Conservation (phyloP, 2,329 filamentous ascomycete genomes). For the Beauveria pseudobassiana region DNA sequence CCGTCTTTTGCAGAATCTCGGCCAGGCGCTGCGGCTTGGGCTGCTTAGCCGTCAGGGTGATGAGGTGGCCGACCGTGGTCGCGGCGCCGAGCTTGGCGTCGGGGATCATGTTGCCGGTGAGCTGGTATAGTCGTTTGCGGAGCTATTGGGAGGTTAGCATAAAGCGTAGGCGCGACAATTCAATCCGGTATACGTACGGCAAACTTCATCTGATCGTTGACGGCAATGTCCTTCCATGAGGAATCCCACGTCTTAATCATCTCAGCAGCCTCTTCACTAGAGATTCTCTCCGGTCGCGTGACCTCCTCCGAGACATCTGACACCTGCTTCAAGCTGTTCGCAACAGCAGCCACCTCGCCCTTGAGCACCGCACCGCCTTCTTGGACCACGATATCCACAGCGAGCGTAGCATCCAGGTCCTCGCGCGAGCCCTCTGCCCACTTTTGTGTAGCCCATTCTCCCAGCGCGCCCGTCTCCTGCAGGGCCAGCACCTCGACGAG, state of each 20-base stretch:
- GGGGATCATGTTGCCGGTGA: slow-evolving; percentile 69
- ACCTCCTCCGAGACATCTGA: slow-evolving; percentile 20
- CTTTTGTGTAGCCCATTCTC: slow-evolving; percentile 26
- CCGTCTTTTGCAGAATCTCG: slow-evolving; percentile 44
- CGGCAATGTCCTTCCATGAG: slow-evolving; percentile 49
- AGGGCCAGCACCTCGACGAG: slow-evolving; percentile 45
- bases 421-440: slow-evolving; percentile 25
- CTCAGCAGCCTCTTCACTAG: slow-evolving; percentile 33
- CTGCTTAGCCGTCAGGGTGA: slow-evolving; percentile 45
- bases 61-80: slow-evolving; percentile 44
- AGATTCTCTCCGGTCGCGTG: slow-evolving; percentile 17
- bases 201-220: slow-evolving; percentile 62
- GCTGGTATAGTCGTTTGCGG: slow-evolving; percentile 70
- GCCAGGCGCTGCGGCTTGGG: slow-evolving; percentile 56
- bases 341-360: slow-evolving; percentile 29
- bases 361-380: slow-evolving; percentile 33
- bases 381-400: slow-evolving; percentile 30
- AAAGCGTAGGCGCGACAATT: too few relatives aligned
- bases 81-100: slow-evolving; percentile 59
- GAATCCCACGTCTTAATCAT: slow-evolving; percentile 40
- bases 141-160: slow-evolving; percentile 45
- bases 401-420: slow-evolving; percentile 28
- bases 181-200: slow-evolving; percentile 47
- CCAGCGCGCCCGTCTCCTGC: slow-evolving; percentile 22
- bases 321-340: slow-evolving; percentile 22